Base-by-base conservation (phyloP, 192 early-diverging fungal genomes). In the Lobosporangium transversale region DNA sequence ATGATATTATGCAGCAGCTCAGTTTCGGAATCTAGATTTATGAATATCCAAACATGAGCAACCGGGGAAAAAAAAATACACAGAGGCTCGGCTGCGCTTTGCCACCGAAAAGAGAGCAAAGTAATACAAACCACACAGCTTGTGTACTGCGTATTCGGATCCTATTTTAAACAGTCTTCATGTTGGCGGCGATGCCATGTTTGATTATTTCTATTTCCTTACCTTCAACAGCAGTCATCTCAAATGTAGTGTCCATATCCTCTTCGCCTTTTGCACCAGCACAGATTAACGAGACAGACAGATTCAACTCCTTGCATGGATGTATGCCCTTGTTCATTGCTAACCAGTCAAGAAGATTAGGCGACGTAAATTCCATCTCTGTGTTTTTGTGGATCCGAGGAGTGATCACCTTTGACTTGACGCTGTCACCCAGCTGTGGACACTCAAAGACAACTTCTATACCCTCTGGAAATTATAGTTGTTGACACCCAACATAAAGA, bases 261-360 rank as follows among this genome's bases (percentile, higher is more conserved):
- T 53, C 45, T 20, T 51, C 10, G 26, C 29, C 36, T 36, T 49
- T 61, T 53, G 31, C 52, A 23, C 73, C 73, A 12, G 43, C 58
- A 42, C 73, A 76, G 14, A 43, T 29, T 21, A 76, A 53, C 7
- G 63, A 27, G 17, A 76, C 58, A 6, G 73, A 66, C 21, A 76
- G 37, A 23, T 40, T 24, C 26, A 76, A 42, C 9, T 48, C 29
- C 52, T 37, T 47, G 35, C 37, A 24, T 36, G 58, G 20, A 6
- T 31, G 4, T 18, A 14, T 31, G 26, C 32, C 24, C 14, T 48
- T 15, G 2, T 36, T 12, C 11, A 51, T 21, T 7, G 45, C 37
- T 53, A 62, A 74, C 70, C 73, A 76, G 35, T 76, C 73, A 9
- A 76, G 57, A 4, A 76, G 24, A 26, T 49, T 49, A 3, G 73